phyloP scores from a whole-genome alignment of 768 basidiomycete species.

The Grammothele lineata region DNA sequence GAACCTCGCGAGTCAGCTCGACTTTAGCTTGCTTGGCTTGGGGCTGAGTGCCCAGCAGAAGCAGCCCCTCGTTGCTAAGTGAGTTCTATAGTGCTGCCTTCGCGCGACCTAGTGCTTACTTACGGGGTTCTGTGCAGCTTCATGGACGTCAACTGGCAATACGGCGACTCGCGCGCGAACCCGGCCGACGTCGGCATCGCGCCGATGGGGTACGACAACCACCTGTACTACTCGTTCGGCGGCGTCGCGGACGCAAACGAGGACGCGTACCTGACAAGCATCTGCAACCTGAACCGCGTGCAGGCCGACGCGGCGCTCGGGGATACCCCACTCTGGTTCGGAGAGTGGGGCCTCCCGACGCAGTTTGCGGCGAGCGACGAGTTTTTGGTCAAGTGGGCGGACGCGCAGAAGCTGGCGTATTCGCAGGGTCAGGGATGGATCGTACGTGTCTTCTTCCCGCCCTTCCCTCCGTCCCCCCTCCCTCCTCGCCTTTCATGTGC shows the following conservation, averaged over 20 bases:
- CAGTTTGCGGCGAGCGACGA: conserved; percentile 57
- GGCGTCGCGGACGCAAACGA: conserved; percentile 67
- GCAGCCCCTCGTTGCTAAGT: conserved; percentile 36
- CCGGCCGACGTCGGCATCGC: conserved; percentile 66
- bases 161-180: conserved; percentile 62
- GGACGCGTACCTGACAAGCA: conserved; percentile 57
- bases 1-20: conserved; percentile 22
- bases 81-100: conserved; percentile 8
- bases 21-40: conserved; percentile 22
- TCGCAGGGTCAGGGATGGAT: conserved; percentile 62
- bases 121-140: too few relatives aligned
- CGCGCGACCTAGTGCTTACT: not conserved
- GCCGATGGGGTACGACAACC: conserved; percentile 74
- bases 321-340: conserved; percentile 50
- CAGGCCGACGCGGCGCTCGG: conserved; percentile 40
- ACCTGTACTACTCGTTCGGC: conserved; percentile 73
- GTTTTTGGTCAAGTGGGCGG: conserved; percentile 67
- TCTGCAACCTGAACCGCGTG: conserved; percentile 67
- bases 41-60: conserved; percentile 15
- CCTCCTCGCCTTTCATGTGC: too few relatives aligned
- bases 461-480: too few relatives aligned
- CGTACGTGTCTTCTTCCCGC: conserved; percentile 33
- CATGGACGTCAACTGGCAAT: conserved; percentile 81
- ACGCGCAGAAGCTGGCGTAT: conserved; percentile 69
- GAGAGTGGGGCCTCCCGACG: conserved; percentile 61